Base-by-base conservation (phyloP, 1,139 yeast genomes). In the Yarrowia galli region DNA sequence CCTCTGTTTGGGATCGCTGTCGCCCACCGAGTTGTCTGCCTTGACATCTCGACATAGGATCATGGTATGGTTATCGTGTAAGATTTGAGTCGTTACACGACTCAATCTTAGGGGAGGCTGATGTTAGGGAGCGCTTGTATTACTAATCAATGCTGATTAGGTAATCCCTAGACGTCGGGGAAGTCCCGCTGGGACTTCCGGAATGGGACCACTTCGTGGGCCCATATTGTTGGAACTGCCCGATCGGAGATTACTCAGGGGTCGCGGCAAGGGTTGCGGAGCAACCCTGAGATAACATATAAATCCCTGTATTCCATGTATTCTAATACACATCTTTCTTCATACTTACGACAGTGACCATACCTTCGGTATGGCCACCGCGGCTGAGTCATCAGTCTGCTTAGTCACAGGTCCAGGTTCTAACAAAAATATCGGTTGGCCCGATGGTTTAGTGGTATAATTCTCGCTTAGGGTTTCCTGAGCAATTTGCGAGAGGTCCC, bases 391-490 rank as follows among this genome's bases (percentile, higher is more conserved):
- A 38, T n/a, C 43, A 38, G 12, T 16, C 43, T 16, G 43, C 43
- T 38, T 38, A 38, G 43, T 38, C 43, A 38, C 43, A n/a, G 43
- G 43, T n/a, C 43, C n/a, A 20, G 43, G 18, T 38, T 38, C 43
- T 38, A 38, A 38, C 28, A 22, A 25, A 25, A n/a, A n/a, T n/a
- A 54, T 23, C 61, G 48, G 63, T 5, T 43, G 64, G 64, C 64
- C 64, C 64, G 64, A 58, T 58, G 64, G 64, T 58, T 58, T 58
- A 58, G 64, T 58, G 64, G 64, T 58, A 58, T 58, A 58, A 58
- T 58, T 58, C 64, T 58, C 64, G 64, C 64, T 58, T 58, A 58
- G 64, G 64, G 64, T 58, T 12, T 58, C 64, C 64, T 58, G 20
- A 22, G 64, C 64, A 58, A 58, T 58, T 43, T 58, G 64, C 64